These are phyloP conservation scores for Pulveroboletus sp. DNA, from an alignment of 768 basidiomycete species.

Conservation along the genomic window DNA sequence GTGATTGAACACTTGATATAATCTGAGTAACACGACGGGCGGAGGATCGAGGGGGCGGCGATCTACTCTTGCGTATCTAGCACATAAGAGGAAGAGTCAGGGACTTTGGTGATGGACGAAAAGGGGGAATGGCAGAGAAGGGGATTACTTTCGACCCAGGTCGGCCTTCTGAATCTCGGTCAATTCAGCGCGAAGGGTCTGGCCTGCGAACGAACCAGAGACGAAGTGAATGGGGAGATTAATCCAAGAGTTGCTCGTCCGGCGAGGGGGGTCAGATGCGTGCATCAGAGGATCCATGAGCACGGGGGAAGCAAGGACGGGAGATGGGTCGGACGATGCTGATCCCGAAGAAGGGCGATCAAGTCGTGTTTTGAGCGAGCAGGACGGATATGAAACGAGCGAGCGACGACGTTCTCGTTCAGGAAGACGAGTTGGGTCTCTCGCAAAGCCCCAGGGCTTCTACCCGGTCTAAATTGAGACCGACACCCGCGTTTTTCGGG, in stretches of 20 bases:
- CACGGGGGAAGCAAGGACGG: neutral
- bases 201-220: slow-evolving; percentile 58
- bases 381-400: slow-evolving; percentile 6
- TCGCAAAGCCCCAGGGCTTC: slow-evolving; percentile 6
- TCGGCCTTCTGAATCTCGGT: slow-evolving; percentile 63
- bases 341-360: slow-evolving; percentile 11
- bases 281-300: slow-evolving; percentile 19
- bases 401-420: neutral
- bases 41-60: slow-evolving; percentile 67
- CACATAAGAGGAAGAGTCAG: neutral
- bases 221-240: slow-evolving; percentile 48
- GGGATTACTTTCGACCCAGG: slow-evolving; percentile 56
- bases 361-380: slow-evolving; percentile 9
- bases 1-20: slow-evolving; percentile 42
- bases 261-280: slow-evolving; percentile 17
- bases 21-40: slow-evolving; percentile 48
- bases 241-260: slow-evolving; percentile 27
- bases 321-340: neutral
- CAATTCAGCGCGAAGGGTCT: slow-evolving; percentile 49
- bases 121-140: neutral
- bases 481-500: neutral
- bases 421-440: neutral
- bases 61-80: slow-evolving; percentile 57
- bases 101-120: slow-evolving; percentile 1
- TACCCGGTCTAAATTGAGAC: slow-evolving; percentile 24